A percentile compares a stretch with the other conserved stretches of the same genome.
Conservation (phyloP, 441 rosid species). For the Populus hybrid region DNA sequence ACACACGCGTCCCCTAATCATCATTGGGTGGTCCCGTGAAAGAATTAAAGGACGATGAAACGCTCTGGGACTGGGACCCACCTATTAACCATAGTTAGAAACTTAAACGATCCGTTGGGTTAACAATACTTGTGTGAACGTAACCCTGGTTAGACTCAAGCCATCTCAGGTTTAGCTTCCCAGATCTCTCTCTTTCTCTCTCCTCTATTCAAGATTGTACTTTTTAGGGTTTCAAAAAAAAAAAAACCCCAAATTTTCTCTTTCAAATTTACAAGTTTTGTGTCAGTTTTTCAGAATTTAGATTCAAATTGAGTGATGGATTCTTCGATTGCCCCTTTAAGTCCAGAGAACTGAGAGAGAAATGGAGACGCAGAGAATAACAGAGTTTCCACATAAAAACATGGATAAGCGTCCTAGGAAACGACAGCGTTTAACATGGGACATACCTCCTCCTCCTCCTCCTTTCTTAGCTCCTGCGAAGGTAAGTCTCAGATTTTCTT, state of each 20-base stretch:
- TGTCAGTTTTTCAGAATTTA: background rate
- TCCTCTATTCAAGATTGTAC: background rate
- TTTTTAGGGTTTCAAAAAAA: slow-evolving; percentile 7
- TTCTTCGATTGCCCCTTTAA: slow-evolving; percentile 1
- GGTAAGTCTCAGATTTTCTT: slow-evolving; percentile 26
- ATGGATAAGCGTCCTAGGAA: slow-evolving; percentile 81
- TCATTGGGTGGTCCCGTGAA: background rate
- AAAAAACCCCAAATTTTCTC: background rate
- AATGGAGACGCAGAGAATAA: slow-evolving; percentile 68
- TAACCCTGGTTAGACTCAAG: slow-evolving; percentile 24
- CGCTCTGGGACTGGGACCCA: background rate
- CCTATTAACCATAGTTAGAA: background rate
- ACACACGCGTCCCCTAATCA: background rate
- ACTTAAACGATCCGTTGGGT: background rate
- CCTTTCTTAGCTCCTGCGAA: slow-evolving; percentile 45
- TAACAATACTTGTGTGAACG: background rate
- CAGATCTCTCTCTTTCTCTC: slow-evolving; percentile 11
- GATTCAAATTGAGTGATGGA: background rate
- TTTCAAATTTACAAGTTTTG: background rate
- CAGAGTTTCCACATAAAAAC: slow-evolving; percentile 57
- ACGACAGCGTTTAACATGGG: slow-evolving; percentile 80
- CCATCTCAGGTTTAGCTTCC: slow-evolving; percentile 4
- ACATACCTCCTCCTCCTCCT: slow-evolving; percentile 46
- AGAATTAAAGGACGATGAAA: background rate
- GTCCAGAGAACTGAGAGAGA: slow-evolving; percentile 13